Percentiles rank a stretch among this genome's conserved stretches.
Conservation (phyloP, 1,139 yeast genomes). For the Hemisphaericaspora lyxosophila region DNA sequence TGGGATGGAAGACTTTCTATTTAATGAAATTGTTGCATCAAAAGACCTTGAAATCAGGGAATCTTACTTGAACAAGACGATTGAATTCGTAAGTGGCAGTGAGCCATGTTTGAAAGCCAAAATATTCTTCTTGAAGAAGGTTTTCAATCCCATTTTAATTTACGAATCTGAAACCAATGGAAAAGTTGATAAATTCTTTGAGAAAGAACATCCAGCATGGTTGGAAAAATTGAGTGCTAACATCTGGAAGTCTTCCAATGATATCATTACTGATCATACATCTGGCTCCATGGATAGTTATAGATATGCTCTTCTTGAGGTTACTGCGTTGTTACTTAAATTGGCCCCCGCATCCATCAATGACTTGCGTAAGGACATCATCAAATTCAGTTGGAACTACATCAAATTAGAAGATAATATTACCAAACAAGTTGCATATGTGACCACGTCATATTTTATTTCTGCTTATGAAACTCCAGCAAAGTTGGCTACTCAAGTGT, state of each 20-base stretch:
- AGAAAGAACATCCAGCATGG: constrained; percentile 51
- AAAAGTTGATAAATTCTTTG: constrained; percentile 50
- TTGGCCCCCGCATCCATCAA: constrained; percentile 62
- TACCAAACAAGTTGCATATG: constrained; percentile 91
- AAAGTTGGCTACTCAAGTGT: constrained; percentile 86
- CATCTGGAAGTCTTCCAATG: constrained; percentile 70
- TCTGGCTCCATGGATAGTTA: constrained; percentile 75
- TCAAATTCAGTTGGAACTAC: constrained; percentile 93
- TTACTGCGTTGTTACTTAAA: constrained; percentile 75
- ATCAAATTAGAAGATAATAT: constrained; percentile 86
- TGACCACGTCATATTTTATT: constrained; percentile 83
- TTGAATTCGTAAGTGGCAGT: constrained; percentile 47
- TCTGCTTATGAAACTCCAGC: constrained; percentile 88
- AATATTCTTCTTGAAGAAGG: constrained; percentile 59
- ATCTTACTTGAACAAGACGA: constrained; percentile 51
- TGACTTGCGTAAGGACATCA: constrained; percentile 78
- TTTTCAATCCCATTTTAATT: constrained; percentile 66
- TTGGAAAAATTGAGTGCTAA: constrained; percentile 57
- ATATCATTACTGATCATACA: constrained; percentile 54
- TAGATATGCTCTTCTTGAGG: constrained; percentile 75
- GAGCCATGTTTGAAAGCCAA: constrained; percentile 51
- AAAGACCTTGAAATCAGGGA: constrained; percentile 48
- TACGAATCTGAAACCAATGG: constrained; percentile 58
- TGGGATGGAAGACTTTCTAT: constrained; percentile 57
- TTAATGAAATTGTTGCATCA: constrained; percentile 54